phyloP scores from a whole-genome alignment of 1,139 yeast species.

The Magnusiomyces tetraspermus region DNA sequence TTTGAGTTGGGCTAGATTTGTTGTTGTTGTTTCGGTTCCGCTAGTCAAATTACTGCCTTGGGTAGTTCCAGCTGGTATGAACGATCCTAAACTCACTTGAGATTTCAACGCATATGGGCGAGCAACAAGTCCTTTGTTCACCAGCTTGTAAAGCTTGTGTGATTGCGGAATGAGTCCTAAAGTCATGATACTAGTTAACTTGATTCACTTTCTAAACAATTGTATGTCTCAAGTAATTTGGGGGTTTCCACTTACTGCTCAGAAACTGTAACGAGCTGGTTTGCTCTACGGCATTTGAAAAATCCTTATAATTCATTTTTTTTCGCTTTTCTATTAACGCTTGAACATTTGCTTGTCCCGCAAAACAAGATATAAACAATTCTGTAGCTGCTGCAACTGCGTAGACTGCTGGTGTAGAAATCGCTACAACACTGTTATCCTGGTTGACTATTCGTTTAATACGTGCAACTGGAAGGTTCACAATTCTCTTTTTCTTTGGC shows the following conservation, averaged over 20 bases:
- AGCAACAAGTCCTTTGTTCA: too few species aligned
- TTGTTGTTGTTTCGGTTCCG: too few species aligned
- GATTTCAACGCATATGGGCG: too few species aligned
- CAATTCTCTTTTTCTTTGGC: not conserved
- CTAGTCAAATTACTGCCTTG: too few species aligned
- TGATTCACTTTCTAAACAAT: too few species aligned
- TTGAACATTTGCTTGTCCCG: slow-evolving; percentile 66
- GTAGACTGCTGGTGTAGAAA: slow-evolving; percentile 71
- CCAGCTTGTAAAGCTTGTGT: too few species aligned
- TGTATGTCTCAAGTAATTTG: too few species aligned
- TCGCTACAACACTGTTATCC: slow-evolving; percentile 72
- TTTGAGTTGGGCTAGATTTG: too few species aligned
- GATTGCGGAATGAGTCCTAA: too few species aligned
- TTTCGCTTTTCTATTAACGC: slow-evolving; percentile 65
- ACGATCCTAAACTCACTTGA: too few species aligned
- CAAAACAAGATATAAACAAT: slow-evolving; percentile 65
- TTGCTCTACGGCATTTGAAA: slow-evolving; percentile 57
- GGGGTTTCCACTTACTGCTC: not conserved
- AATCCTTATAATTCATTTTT: slow-evolving; percentile 63
- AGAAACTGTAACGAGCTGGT: not conserved
- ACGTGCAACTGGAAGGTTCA: slow-evolving; percentile 60
- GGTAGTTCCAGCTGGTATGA: too few species aligned
- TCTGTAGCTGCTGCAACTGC: slow-evolving; percentile 79
- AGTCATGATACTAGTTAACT: not conserved
- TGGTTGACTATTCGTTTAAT: slow-evolving; percentile 75